phyloP scores from a whole-genome alignment of 2,329 filamentous ascomycete genomes.

The Stemphylium vesicarium region DNA sequence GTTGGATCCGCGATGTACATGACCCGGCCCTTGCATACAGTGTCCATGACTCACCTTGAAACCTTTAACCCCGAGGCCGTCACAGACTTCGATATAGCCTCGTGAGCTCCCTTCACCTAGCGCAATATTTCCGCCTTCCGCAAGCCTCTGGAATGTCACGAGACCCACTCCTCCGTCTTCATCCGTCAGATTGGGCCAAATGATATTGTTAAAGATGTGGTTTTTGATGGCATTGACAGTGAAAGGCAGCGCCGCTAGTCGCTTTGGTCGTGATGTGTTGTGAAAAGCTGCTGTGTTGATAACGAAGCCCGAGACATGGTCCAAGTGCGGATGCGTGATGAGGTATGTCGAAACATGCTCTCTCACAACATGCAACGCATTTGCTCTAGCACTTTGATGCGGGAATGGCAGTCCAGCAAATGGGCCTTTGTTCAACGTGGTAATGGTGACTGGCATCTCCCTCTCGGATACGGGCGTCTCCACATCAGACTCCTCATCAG shows the following conservation, averaged over 20 bases:
- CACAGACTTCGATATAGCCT: constrained; percentile 87
- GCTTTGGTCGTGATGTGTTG: constrained; percentile 77
- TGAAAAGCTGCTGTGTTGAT: constrained; percentile 91
- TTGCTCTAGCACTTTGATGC: constrained; percentile 70
- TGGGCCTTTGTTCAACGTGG: constrained; percentile 67
- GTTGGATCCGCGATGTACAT: constrained; percentile 53
- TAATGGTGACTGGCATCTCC: constrained; percentile 54
- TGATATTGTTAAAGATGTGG: constrained; percentile 96
- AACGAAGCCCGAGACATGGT: constrained; percentile 89
- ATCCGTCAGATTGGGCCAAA: constrained; percentile 97
- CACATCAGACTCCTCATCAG: constrained; percentile 39
- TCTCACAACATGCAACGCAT: constrained; percentile 80
- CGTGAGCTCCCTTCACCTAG: constrained; percentile 79
- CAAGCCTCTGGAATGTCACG: constrained; percentile 85
- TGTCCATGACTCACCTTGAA: constrained; percentile 89
- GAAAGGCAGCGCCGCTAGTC: constrained; percentile 81
- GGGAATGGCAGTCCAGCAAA: constrained; percentile 81
- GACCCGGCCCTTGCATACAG: constrained; percentile 70
- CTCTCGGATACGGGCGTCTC: constrained; percentile 36
- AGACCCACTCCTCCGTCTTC: constrained; percentile 94
- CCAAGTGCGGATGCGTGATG: constrained; percentile 96
- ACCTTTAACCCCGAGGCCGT: constrained; percentile 86
- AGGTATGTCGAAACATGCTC: constrained; percentile 85
- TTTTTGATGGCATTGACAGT: constrained; percentile 92
- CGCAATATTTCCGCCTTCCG: constrained; percentile 85